A percentile compares a stretch with the other conserved stretches of the same genome.
phyloP scores from a whole-genome alignment of 176 grass and related monocot species.

The Hordeum marinum region DNA sequence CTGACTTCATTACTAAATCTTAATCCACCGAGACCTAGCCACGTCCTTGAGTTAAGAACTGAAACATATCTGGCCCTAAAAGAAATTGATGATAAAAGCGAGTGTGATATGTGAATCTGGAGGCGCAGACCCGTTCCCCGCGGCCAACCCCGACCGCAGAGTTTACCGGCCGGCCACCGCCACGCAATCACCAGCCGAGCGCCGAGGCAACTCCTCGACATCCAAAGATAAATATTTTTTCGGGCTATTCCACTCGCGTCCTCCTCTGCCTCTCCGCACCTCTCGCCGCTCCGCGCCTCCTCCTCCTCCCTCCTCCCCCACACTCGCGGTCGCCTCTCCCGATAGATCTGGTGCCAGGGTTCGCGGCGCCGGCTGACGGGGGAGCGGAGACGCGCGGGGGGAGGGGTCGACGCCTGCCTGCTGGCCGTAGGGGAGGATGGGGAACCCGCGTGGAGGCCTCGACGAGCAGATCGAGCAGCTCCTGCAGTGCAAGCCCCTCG shows the following conservation, averaged over 20 bases:
- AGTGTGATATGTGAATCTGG: background rate
- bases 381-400: background rate
- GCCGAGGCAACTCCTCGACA: background rate
- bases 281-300: constrained; percentile 5
- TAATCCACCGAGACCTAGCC: too few relatives aligned
- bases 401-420: background rate
- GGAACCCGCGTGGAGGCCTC: constrained; percentile 38
- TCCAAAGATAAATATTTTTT: background rate
- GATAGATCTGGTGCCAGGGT: constrained; percentile 27
- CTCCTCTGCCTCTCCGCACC: background rate
- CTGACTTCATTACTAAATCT: too few relatives aligned
- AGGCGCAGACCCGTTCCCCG: background rate
- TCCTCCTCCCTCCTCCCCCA: background rate
- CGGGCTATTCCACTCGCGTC: background rate
- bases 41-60: too few relatives aligned
- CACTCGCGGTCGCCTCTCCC: background rate
- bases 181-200: constrained; percentile 16
- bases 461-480: constrained; percentile 70
- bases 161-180: constrained; percentile 1
- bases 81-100: too few relatives aligned
- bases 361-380: constrained; percentile 2
- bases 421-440: constrained; percentile 16
- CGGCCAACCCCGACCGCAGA: background rate
- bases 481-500: constrained; percentile 62
- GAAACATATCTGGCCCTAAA: too few relatives aligned